Percentiles rank a stretch among this genome's conserved stretches.
Evolutionary conservation across 2,329 filamentous ascomycete genomes (phyloP).

Genomic region (Fusarium sp.): DNA sequence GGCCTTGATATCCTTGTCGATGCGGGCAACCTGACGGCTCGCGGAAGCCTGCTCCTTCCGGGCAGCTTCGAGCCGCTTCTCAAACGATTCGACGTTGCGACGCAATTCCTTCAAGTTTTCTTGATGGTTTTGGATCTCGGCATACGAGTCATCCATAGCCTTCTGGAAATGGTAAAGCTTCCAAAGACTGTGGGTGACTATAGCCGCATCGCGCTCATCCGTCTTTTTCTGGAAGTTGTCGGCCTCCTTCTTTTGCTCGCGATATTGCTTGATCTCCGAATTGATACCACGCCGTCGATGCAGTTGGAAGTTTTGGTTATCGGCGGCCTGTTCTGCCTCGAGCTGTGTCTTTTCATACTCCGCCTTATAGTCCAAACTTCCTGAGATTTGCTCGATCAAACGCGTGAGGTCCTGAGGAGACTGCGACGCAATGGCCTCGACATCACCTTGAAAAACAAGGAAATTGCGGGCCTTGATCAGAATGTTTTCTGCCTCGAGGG

Average conservation of each 20-base stretch:
- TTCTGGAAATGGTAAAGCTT: conserved; percentile 97
- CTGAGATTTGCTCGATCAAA: conserved; percentile 97
- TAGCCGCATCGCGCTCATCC: conserved; percentile 90
- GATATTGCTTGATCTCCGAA: conserved; percentile 97
- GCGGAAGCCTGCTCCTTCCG: conserved; percentile 87
- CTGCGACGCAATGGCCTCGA: conserved; percentile 96
- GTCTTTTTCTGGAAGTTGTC: conserved; percentile 94
- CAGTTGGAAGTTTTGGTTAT: conserved; percentile 90
- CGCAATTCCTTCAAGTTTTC: conserved; percentile 95
- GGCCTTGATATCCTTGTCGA: conserved; percentile 87
- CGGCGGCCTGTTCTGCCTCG: conserved; percentile 87
- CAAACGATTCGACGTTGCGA: conserved; percentile 88
- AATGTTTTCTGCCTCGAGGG: conserved; percentile 94
- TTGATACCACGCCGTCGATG: conserved; percentile 94
- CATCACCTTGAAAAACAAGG: conserved; percentile 97
- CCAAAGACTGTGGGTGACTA: conserved; percentile 95
- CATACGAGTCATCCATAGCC: conserved; percentile 91
- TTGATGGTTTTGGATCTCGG: conserved; percentile 92
- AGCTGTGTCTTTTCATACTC: conserved; percentile 94
- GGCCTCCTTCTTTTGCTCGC: conserved; percentile 95
- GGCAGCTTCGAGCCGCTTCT: conserved; percentile 84
- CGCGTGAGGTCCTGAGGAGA: conserved; percentile 94
- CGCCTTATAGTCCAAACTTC: conserved; percentile 92
- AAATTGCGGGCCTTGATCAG: conserved; percentile 98
- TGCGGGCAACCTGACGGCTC: conserved; percentile 81